Evolutionary conservation across 2,329 filamentous ascomycete genomes (phyloP).

Genomic region (Aspergillus japonicus): DNA sequence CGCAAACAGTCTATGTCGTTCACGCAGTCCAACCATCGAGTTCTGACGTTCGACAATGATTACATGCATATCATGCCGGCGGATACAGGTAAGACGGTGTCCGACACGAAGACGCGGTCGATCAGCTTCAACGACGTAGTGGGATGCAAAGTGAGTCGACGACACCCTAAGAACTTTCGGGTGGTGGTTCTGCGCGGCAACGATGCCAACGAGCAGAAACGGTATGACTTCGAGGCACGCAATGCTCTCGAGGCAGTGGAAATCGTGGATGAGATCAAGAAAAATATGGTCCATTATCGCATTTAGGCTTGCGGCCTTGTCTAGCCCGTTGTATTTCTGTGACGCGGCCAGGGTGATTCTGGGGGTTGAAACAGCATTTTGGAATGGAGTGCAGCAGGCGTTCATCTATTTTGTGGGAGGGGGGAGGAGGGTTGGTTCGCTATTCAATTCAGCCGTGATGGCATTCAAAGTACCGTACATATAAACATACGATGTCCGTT

Average conservation of each 20-base stretch:
- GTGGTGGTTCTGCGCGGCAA: conserved; percentile 61
- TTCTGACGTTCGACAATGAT: conserved; percentile 63
- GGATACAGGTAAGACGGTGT: conserved; percentile 54
- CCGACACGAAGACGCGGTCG: conserved; percentile 58
- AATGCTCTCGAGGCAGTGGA: conserved; percentile 58
- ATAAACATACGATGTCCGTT: background rate
- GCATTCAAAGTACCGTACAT: background rate
- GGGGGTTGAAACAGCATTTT: background rate
- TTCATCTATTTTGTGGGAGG: background rate
- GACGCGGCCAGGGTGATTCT: background rate
- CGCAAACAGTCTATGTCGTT: conserved; percentile 67
- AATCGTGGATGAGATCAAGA: conserved; percentile 64
- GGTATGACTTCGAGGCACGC: conserved; percentile 65
- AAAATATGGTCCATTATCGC: conserved; percentile 52
- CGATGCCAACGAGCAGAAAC: conserved; percentile 63
- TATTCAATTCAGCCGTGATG: background rate
- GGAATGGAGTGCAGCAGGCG: background rate
- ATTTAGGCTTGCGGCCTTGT: conserved; percentile 25
- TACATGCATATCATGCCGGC: conserved; percentile 65
- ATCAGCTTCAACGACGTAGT: conserved; percentile 65
- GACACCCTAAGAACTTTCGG: conserved; percentile 63
- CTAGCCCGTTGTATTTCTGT: background rate
- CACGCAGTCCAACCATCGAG: conserved; percentile 59
- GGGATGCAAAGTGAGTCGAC: conserved; percentile 63
- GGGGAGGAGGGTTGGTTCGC: background rate